Base-by-base conservation (phyloP, 164 flowering plant species). In the Piper longum region DNA sequence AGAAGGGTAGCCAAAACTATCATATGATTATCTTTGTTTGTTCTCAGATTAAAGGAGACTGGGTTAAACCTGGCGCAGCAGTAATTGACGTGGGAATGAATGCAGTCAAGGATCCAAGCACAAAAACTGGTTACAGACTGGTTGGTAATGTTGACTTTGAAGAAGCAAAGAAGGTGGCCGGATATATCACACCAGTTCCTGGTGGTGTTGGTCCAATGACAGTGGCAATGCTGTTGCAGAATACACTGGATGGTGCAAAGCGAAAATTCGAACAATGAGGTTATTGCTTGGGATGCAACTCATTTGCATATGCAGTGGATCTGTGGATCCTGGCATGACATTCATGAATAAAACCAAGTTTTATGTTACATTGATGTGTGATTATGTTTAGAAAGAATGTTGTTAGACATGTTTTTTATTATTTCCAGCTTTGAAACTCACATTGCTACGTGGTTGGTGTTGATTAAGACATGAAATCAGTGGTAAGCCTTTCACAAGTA, bases 161-260 rank as follows among this genome's bases (percentile, higher is more conserved):
- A 43, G 91, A 87, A 79, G 97, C 86, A 18, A 78, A 78, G 54
- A 81, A 85, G 70, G 93, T 90, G 16, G 99, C 97, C 43, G 96
- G 97, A 60, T 85, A 73, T 64, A 76, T 90, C 63, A 93, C 99
- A 56, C 96, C 99, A 4, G 99, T 90, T 68, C 99, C 97, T 0
- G 99, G 99, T 41, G 96, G 99, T 36, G 96, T 93, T 11, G 99
- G 99, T 8, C 99, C 97, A 5, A 85, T 93, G 96, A 90, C 97
- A 17, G 95, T 93, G 39, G 96, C 99, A 64, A 90, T 93, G 97
- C 79, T 90, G 36, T 89, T 90, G 60, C 85, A 72, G 79, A 93
- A 93, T 61, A 93, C 97, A 51, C 71, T 90, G 73, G 97, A 90
- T 54, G 96, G 96, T 57, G 97, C 97, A 52, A 85, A 90, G 75